Base-by-base conservation (phyloP, 257 asterid species). In the Plantago elongata region DNA sequence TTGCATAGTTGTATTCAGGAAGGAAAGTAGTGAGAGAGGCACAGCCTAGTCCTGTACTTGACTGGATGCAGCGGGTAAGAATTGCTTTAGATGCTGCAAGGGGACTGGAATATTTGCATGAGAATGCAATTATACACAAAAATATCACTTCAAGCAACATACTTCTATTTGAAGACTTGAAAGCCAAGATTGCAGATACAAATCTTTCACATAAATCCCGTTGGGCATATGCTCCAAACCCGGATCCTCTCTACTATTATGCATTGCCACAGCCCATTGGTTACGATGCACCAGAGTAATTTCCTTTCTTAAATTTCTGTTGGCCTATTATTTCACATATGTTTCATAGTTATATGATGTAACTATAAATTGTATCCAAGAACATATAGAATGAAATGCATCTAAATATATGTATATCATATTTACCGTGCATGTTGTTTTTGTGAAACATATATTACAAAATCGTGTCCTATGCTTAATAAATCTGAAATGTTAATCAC, bases 251-350 rank as follows among this genome's bases (percentile, higher is more conserved):
- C 72, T 96, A 90, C 75, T 87, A 96, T 64, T 85, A 96, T 68
- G 76, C 96, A 69, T 93, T 90, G 67, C 76, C 85, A 57, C 96
- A 95, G 71, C 87, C 97, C 77, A 83, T 84, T 75, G 97, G 97
- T 61, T 90, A 90, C 72, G 95, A 90, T 77, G 96, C 97, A 58
- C 96, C 96, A 77, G 97, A 90, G 97, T 90, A 87, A 74, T 62
- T 67, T 62, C 60, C 57, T 68, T 61, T 34, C 67, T 63, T 47
- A 38, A 48, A 18, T 48, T 69, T 65, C 51, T 64, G 62, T 66
- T 57, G n/a, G 50, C 59, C 8, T 13, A 61, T 1, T 34, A 49
- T 13, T 64, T 52, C 27, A 22, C 27, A 22, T 22, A 22, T 22
- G 27, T 2, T 22, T 22, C n/a, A n/a, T n/a, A n/a, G n/a, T n/a